Conservation (phyloP, 2,329 filamentous ascomycete species). For the Fusarium tricinctum region DNA sequence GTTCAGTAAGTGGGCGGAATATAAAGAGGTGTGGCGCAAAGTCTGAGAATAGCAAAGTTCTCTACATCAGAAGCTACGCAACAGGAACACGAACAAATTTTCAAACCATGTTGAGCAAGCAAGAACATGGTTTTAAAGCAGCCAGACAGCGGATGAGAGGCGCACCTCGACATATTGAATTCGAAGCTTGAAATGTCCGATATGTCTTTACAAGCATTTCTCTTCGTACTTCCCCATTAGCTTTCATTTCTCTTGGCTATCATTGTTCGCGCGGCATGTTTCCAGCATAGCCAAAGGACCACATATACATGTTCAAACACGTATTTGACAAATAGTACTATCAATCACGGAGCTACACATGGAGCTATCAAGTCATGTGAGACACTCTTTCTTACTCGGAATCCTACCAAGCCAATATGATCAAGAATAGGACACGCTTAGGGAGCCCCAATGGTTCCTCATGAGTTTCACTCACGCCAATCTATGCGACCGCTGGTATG, state of each 20-base stretch:
- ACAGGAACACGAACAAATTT: constrained; percentile 9
- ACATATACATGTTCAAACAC: too few species aligned
- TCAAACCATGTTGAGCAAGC: neutral
- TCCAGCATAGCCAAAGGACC: too few species aligned
- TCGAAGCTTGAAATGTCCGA: neutral
- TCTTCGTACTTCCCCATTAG: neutral
- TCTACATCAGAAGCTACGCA: neutral
- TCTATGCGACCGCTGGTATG: constrained; percentile 13
- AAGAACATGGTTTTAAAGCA: neutral
- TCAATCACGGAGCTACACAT: neutral
- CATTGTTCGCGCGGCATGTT: too few species aligned
- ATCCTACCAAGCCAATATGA: neutral
- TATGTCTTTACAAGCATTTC: constrained; percentile 1
- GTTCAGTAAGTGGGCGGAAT: constrained; percentile 70
- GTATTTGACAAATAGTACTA: neutral
- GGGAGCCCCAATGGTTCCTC: neutral
- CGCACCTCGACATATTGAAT: constrained; percentile 1
- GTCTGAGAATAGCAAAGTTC: constrained; percentile 43
- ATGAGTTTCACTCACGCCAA: constrained; percentile 3
- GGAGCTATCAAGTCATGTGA: neutral
- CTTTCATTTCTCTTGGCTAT: too few species aligned
- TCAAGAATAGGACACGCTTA: neutral
- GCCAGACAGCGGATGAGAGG: neutral
- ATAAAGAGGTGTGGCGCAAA: constrained; percentile 68
- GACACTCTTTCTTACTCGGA: neutral